Conservation (phyloP, 306 rosid species). For the Coriaria nepalensis region DNA sequence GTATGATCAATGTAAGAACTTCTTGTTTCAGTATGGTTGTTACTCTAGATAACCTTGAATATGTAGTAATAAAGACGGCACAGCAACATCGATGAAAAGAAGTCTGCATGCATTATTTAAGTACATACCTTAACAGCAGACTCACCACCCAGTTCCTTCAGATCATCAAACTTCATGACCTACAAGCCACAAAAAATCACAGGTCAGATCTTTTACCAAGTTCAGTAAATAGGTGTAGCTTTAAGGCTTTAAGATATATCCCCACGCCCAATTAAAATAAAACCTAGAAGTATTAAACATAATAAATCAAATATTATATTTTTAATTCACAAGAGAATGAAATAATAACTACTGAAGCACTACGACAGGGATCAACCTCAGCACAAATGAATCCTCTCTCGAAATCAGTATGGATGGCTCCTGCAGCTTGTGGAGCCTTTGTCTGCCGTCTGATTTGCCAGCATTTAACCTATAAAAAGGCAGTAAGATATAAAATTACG, state of each 20-base stretch:
- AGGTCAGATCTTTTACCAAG: conserved; percentile 1
- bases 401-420: conserved; percentile 92
- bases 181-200: conserved; percentile 20
- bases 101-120: no score
- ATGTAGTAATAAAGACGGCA: no score
- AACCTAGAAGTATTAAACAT: neutral
- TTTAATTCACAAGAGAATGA: no score
- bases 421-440: conserved; percentile 99
- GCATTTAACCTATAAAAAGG: conserved; percentile 69
- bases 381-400: conserved; percentile 98
- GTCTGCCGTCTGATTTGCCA: conserved; percentile 98
- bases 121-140: conserved; percentile 72
- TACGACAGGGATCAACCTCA: conserved; percentile 43
- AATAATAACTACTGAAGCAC: neutral
- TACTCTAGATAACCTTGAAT: neutral
- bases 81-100: no score
- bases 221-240: no score
- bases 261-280: no score
- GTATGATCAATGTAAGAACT: neutral
- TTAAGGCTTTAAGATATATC: no score
- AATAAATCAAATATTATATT: neutral
- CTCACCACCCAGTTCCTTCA: conserved; percentile 85
- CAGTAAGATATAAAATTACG: neutral
- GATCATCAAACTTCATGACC: conserved; percentile 97
- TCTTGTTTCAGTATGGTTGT: no score